Evolutionary conservation across 179 eudicot genomes (phyloP).

Genomic region (Patellifolia procumbens): DNA sequence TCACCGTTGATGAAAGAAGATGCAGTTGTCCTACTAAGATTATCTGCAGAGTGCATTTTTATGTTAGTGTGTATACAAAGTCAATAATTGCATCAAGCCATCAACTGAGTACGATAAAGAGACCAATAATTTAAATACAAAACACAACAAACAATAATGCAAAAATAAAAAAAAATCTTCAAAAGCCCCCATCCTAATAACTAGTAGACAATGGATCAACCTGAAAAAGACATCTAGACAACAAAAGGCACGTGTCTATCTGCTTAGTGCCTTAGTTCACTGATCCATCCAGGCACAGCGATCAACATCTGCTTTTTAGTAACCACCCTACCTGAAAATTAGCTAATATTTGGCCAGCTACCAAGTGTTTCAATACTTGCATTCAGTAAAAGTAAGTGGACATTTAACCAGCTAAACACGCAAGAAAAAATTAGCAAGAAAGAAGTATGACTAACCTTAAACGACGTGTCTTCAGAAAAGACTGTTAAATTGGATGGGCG

Average conservation of each 20-base stretch:
- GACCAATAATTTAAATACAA: background rate
- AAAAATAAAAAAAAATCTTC: background rate
- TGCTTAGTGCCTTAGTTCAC: background rate
- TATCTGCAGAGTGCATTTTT: slow-evolving; percentile 52
- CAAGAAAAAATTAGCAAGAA: background rate
- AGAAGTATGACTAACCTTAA: slow-evolving; percentile 57
- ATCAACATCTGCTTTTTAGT: background rate
- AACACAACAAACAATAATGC: background rate
- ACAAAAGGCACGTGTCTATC: background rate
- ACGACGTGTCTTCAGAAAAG: slow-evolving; percentile 48
- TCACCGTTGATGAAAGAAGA: slow-evolving; percentile 92
- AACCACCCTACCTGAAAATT: background rate
- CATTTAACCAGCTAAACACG: background rate
- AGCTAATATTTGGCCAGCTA: background rate
- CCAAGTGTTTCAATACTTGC: background rate
- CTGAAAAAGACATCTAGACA: slow-evolving; percentile 7
- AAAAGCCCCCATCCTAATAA: background rate
- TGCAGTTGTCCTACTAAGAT: slow-evolving; percentile 92
- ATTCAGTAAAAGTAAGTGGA: background rate
- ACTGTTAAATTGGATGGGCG: slow-evolving; percentile 35
- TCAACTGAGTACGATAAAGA: background rate
- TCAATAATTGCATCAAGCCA: background rate
- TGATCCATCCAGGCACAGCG: background rate
- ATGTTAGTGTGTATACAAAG: slow-evolving; percentile 25
- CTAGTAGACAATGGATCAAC: background rate